A percentile compares a stretch with the other conserved stretches of the same genome.
Evolutionary conservation across 164 flowering plant species (phyloP).

Genomic region (Aristolochia californica): DNA sequence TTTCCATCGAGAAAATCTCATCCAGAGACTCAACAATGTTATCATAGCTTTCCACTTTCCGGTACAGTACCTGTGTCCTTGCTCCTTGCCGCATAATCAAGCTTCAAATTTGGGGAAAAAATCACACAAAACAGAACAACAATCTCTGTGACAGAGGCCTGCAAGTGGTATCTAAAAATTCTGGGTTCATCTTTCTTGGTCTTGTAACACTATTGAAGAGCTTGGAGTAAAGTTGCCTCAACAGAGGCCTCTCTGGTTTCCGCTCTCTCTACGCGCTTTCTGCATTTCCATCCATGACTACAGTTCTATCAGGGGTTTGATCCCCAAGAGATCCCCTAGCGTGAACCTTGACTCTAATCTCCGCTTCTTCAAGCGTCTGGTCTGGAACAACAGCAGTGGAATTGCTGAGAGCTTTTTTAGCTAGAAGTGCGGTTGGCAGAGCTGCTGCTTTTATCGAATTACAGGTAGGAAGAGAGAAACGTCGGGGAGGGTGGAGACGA

Average conservation of each 20-base stretch:
- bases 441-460: conserved; percentile 4
- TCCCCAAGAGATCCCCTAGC: conserved; percentile 31
- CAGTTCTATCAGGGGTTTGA: conserved; percentile 34
- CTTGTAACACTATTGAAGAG: conserved; percentile 52
- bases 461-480: not conserved
- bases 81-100: conserved; percentile 78
- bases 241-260: conserved; percentile 48
- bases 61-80: conserved; percentile 30
- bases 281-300: conserved; percentile 60
- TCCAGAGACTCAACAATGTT: conserved; percentile 34
- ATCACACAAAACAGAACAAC: not conserved
- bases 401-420: conserved; percentile 8
- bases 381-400: conserved; percentile 33
- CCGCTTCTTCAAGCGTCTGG: conserved; percentile 56
- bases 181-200: conserved; percentile 13
- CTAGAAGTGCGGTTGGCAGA: conserved; percentile 12
- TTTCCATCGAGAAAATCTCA: conserved; percentile 34
- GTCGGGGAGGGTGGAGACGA: not conserved
- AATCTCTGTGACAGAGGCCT: not conserved
- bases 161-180: not conserved
- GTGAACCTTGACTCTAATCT: conserved; percentile 27
- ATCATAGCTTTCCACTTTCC: conserved; percentile 37
- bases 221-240: conserved; percentile 50
- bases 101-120: conserved; percentile 20
- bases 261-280: conserved; percentile 37